Evolutionary conservation across 2,329 filamentous ascomycete genomes (phyloP).

Genomic region (Pseudogymnoascus sp.): DNA sequence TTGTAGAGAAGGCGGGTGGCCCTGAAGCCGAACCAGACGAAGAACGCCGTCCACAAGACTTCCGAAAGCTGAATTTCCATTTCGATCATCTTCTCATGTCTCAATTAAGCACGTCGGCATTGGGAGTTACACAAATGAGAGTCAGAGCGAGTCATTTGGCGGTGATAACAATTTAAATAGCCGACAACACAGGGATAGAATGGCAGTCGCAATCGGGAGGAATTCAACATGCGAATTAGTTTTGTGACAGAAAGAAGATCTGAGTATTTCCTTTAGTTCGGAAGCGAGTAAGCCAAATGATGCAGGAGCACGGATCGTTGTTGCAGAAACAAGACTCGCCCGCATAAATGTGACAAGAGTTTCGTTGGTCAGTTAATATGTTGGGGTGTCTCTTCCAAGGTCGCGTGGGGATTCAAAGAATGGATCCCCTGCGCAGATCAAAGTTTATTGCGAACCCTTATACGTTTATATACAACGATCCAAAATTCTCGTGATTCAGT

Average conservation of each 20-base stretch:
- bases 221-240: neutral
- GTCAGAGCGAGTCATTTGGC: neutral
- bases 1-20: conserved; percentile 7
- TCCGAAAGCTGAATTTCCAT: conserved; percentile 1
- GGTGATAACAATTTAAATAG: neutral
- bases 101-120: neutral
- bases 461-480: neutral
- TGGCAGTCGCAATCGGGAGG: neutral
- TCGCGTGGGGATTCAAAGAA: neutral
- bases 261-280: neutral
- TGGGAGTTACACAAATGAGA: neutral
- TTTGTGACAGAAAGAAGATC: neutral
- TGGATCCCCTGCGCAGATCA: conserved; percentile 2
- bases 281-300: neutral
- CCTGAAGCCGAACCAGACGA: neutral
- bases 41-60: neutral
- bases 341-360: neutral
- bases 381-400: neutral
- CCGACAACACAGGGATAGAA: neutral
- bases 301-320: neutral
- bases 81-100: neutral
- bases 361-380: neutral
- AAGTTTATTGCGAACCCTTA: neutral
- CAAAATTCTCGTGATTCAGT: neutral
- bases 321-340: neutral